Base-by-base conservation (phyloP, 2,329 filamentous ascomycete genomes). In the Pochonia chlamydosporia region DNA sequence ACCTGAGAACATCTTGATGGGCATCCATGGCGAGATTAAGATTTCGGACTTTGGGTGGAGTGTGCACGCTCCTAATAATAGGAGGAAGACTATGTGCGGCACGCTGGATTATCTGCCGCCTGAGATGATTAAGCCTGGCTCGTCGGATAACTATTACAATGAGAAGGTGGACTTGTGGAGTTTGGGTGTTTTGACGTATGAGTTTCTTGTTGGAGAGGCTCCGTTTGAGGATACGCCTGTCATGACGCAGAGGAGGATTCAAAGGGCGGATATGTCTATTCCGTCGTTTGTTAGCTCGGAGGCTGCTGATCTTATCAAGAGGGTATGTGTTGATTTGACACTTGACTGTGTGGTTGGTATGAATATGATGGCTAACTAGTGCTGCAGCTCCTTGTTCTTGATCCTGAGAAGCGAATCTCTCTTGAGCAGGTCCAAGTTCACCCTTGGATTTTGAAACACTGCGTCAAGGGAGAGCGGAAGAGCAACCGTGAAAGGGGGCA, bases 1-100 rank as follows among this genome's bases (percentile, higher is more conserved):
- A 58, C 62, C 63, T 3, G 61, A 63, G 49, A 65, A 67, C 33
- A 63, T 67, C 18, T 53, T 67, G 5, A 55, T 67, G 14, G 92
- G 92, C 13, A 90, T 97, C 50, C 92, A 97, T 63, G 93, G 91
- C 55, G 93, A 99, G 74, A 91, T 99, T 72, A 99, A 99, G 70
- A 91, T 99, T 61, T 95, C 89, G 4, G 93, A 99, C 67, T 99
- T 97, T 62, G 92, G 93, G 43, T 99, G 93, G 93, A 95, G 88
- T 64, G 93, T 97, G 4, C 93, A 99, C 67, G 93, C 93, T 5
- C 93, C 93, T 24, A 96, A 95, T 68, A 95, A 92, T 71, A 77
- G 93, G 57, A 79, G 93, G 52, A 86, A 91, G 62, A 99, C 93
- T 47, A 91, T 97, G 82, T 99, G 93, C 66, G 93, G 93, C 53